Evolutionary conservation across 352 stramenopile genomes (phyloP), one percentile per base, ranked within the genome.

Genomic region (Globisporangium splendens): DNA sequence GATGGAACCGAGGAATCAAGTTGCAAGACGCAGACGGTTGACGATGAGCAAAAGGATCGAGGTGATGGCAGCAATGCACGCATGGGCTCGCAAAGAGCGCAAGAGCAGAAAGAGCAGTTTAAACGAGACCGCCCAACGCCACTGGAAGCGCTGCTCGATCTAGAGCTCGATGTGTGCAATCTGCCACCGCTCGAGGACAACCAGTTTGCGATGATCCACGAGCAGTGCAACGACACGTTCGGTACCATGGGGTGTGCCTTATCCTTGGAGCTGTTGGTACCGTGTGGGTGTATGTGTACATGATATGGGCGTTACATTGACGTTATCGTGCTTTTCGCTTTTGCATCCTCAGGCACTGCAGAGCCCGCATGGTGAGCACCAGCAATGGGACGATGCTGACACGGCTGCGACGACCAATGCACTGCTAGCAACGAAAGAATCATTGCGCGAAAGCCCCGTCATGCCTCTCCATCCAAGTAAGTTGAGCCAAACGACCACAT

Each of bases 201-300:
- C 18, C 69, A 77, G 39, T 39, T 59, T 20, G 24, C 39, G n/a
- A 14, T 53, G n/a, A 14, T 53, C 0, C 48, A 69, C 1, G 61
- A 73, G 35, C 54, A 56, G 20, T 33, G 22, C 18, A 35, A 8
- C 28, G 38, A 43, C 33, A 41, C 22, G 35, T 64, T 64, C 35
- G 56, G 54, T 0, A 54, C 57, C 13, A 21, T 65, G 17, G 15
- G 24, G 22, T 35, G 28, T 35, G 50, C 54, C 1, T 54, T 90
- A 28, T 90, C 80, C 5, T 64, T 90, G 14, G 80, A 90, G 59
- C 58, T 87, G 18, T 55, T 90, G 65, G 79, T 89, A 62, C 28
- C 28, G 28, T 31, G 24, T 35, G 28, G 28, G 3, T n/a, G n/a
- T 8, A 35, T 35, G 3, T 31, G 10, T 35, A 35, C 28, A 10